Evolutionary conservation across 768 basidiomycete genomes (phyloP).

Genomic region (Suillus subalutaceus): DNA sequence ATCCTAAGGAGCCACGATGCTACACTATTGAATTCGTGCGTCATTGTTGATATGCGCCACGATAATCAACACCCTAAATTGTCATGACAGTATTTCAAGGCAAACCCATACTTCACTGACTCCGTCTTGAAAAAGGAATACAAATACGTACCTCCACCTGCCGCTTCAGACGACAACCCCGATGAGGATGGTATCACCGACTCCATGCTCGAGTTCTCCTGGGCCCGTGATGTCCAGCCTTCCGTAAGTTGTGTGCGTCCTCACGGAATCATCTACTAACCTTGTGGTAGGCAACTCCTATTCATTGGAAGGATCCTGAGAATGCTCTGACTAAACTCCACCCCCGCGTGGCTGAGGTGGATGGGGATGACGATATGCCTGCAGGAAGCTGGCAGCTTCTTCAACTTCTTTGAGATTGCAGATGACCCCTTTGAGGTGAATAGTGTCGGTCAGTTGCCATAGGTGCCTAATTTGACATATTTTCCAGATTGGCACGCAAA

Average conservation of each 20-base stretch:
- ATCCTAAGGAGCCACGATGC: conserved; percentile 73
- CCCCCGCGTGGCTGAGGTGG: conserved; percentile 63
- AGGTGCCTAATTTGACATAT: not conserved
- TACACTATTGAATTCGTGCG: conserved; percentile 90
- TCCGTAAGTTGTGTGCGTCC: conserved; percentile 49
- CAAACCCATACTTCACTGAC: conserved; percentile 84
- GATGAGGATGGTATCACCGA: conserved; percentile 78
- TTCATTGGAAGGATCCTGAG: conserved; percentile 80
- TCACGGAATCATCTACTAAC: not conserved
- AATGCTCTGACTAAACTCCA: conserved; percentile 81
- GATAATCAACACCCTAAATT: conserved; percentile 11
- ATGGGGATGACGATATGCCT: conserved; percentile 58
- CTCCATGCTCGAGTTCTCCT: conserved; percentile 79
- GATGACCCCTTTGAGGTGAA: conserved; percentile 71
- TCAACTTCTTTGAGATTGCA: conserved; percentile 80
- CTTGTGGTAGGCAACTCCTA: conserved; percentile 55
- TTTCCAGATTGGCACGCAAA: conserved; percentile 65
- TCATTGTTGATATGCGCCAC: conserved; percentile 23
- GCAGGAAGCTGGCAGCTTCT: conserved; percentile 83
- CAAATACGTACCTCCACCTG: conserved; percentile 63
- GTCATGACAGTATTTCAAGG: conserved; percentile 69
- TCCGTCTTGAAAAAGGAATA: conserved; percentile 80
- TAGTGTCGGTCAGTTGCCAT: conserved; percentile 7
- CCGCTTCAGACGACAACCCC: conserved; percentile 55
- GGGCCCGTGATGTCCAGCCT: conserved; percentile 72